Evolutionary conservation across 495 filamentous ascomycete genomes (phyloP).

Genomic region (Aspergillus haitiensis): DNA sequence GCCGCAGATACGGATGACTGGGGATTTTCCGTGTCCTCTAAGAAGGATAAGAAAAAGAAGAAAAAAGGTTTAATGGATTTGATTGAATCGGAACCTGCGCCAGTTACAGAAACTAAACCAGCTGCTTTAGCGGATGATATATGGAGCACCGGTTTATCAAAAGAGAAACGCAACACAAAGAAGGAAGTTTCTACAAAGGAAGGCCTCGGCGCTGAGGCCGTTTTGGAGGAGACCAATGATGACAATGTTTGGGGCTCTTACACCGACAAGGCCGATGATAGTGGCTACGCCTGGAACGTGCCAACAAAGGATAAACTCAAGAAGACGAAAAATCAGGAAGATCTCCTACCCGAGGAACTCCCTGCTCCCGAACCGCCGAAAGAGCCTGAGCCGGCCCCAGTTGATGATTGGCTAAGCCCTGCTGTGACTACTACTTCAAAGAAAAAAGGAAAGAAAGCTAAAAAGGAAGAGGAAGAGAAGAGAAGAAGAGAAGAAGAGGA

Average conservation of each 20-base stretch:
- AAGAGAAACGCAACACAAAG: constrained; percentile 36
- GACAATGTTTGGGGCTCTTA: constrained; percentile 7
- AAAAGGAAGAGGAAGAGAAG: constrained; percentile 26
- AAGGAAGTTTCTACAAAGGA: constrained; percentile 30
- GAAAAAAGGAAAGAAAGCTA: constrained; percentile 44
- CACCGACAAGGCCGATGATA: constrained; percentile 24
- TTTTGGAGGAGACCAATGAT: constrained; percentile 21
- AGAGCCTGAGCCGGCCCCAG: constrained; percentile 24
- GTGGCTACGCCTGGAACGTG: constrained; percentile 36
- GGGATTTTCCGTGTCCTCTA: constrained; percentile 26
- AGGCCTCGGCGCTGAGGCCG: constrained; percentile 21
- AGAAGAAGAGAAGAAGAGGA: constrained; percentile 28
- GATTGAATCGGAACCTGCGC: constrained; percentile 26
- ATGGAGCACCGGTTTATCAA: constrained; percentile 26
- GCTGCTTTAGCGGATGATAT: constrained; percentile 13
- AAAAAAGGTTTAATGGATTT: constrained; percentile 24
- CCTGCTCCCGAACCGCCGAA: constrained; percentile 16
- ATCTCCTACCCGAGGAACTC: constrained; percentile 22
- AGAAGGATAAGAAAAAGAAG: constrained; percentile 37
- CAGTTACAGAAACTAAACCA: constrained; percentile 29
- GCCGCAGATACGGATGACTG: constrained; percentile 34
- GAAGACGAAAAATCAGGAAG: constrained; percentile 39
- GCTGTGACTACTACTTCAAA: constrained; percentile 35
- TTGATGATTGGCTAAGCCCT: constrained; percentile 31
- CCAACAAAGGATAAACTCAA: constrained; percentile 40